A percentile compares a stretch with the other conserved stretches of the same genome.
phyloP scores from a whole-genome alignment of 139 green algal species.

The Coelastrella sp. region DNA sequence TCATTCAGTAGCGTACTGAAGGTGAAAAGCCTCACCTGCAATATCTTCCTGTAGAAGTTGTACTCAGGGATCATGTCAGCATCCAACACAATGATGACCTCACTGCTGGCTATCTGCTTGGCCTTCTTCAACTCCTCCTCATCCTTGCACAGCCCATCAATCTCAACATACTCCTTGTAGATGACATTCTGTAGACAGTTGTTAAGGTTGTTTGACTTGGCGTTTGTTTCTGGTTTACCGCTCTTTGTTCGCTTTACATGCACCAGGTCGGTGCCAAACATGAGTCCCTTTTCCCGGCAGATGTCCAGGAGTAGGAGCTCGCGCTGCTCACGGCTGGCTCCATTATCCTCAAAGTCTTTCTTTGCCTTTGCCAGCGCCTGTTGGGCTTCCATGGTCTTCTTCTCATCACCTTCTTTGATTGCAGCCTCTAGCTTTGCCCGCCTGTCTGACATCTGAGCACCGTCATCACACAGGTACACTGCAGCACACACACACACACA shows the following conservation, averaged over 20 bases:
- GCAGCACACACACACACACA: background rate
- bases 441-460: background rate
- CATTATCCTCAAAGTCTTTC: background rate
- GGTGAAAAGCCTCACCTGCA: background rate
- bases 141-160: constrained; percentile 63
- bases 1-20: background rate
- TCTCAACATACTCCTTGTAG: constrained; percentile 57
- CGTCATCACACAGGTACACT: constrained; percentile 8
- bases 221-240: constrained; percentile 68
- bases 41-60: background rate
- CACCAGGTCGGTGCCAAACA: background rate
- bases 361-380: background rate
- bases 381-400: background rate
- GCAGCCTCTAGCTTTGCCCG: background rate
- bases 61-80: constrained; percentile 57
- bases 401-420: background rate
- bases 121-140: background rate
- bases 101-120: background rate
- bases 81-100: constrained; percentile 46
- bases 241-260: background rate
- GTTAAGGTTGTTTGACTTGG: constrained; percentile 86
- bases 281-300: background rate
- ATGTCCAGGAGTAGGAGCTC: background rate
- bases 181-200: constrained; percentile 38
- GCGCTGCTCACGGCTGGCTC: background rate